A percentile compares a stretch with the other conserved stretches of the same genome.
Conservation (phyloP, 139 green algal species). For the Auxenochlorella pyrenoidosa region DNA sequence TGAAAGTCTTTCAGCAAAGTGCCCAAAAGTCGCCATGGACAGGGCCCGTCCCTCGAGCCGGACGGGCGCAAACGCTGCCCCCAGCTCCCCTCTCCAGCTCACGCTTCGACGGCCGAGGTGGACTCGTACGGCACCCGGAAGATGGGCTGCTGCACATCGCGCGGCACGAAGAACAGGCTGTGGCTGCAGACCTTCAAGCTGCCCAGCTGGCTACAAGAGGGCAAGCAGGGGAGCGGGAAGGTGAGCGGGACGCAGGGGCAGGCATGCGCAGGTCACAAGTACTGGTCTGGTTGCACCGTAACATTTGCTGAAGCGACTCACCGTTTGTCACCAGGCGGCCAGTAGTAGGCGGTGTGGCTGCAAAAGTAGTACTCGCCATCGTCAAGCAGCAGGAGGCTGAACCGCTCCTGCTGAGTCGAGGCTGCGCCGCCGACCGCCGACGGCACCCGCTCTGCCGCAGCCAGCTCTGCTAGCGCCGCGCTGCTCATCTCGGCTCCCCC, state of each 20-base stretch:
- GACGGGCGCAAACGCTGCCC: no score
- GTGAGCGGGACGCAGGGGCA: neutral
- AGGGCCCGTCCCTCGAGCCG: no score
- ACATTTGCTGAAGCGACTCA: neutral
- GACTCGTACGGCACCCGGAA: constrained; percentile 53
- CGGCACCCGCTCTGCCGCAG: neutral
- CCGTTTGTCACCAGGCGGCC: neutral
- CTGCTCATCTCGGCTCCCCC: neutral
- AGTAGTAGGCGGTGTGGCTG: constrained; percentile 58
- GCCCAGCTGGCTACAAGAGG: constrained; percentile 47
- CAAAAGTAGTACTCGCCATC: constrained; percentile 75
- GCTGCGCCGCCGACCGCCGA: neutral
- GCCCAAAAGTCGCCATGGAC: no score
- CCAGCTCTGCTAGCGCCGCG: neutral
- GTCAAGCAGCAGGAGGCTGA: constrained; percentile 61
- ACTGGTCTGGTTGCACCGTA: neutral
- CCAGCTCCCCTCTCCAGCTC: neutral
- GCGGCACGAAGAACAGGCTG: constrained; percentile 70
- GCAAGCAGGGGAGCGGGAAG: neutral
- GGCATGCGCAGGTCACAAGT: neutral
- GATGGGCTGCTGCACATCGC: constrained; percentile 60
- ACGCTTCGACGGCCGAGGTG: constrained; percentile 50
- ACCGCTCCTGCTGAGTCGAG: constrained; percentile 38
- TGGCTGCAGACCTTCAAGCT: constrained; percentile 67
- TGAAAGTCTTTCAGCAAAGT: no score